Percentiles rank a stretch among this genome's conserved stretches.
phyloP scores from a whole-genome alignment of 2,329 filamentous ascomycete species.

The Chaetomium sp. region DNA sequence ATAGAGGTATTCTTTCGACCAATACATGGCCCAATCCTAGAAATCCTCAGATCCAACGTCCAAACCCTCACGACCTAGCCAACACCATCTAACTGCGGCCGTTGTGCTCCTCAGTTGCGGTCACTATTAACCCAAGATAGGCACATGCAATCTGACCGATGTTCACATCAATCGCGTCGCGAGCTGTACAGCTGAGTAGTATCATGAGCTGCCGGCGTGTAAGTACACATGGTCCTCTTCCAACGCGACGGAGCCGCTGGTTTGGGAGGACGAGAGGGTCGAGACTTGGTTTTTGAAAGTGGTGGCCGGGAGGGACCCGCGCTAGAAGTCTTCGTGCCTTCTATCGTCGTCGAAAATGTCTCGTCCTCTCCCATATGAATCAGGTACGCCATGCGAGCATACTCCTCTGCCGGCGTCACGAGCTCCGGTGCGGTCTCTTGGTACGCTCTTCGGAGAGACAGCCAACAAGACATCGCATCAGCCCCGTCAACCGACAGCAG shows the following conservation, averaged over 20 bases:
- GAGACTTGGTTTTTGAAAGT: not conserved
- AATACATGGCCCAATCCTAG: no score
- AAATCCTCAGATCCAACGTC: no score
- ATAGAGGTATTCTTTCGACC: no score
- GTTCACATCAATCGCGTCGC: not conserved
- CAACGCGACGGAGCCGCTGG: not conserved
- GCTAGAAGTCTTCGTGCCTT: not conserved
- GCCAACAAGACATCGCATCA: constrained; percentile 6
- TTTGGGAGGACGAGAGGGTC: not conserved
- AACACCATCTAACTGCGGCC: no score
- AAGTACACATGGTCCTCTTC: not conserved
- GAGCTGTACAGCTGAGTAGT: not conserved
- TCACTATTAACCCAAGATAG: not conserved
- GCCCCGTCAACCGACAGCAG: not conserved
- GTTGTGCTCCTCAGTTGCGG: no score
- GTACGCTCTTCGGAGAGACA: constrained; percentile 6
- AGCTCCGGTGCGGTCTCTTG: not conserved
- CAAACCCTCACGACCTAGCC: no score
- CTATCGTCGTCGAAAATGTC: constrained; percentile 3
- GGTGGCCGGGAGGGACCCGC: not conserved
- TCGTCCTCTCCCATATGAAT: constrained; percentile 12
- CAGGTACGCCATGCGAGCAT: constrained; percentile 9
- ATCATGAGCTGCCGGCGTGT: not conserved
- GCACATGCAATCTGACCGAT: not conserved
- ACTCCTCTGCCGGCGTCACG: constrained; percentile 1